Evolutionary conservation across 1,284 basidiomycete genomes (phyloP).

Genomic region (Trametes hirsuta): DNA sequence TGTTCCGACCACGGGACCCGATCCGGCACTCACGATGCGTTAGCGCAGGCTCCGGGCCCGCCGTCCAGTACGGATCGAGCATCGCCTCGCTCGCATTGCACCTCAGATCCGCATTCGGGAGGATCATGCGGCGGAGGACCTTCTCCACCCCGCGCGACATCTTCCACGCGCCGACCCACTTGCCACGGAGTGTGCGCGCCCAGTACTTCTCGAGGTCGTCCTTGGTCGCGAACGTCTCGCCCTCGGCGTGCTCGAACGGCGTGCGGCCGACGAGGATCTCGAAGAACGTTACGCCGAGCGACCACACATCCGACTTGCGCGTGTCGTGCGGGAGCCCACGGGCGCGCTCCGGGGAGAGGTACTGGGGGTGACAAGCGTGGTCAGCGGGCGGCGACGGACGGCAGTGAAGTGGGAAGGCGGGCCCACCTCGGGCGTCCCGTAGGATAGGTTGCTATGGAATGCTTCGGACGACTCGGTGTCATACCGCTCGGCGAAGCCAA

Average conservation of each 20-base stretch:
- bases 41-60: constrained; percentile 17
- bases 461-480: constrained; percentile 60
- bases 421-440: constrained; percentile 86
- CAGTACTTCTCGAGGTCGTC: constrained; percentile 86
- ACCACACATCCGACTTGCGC: constrained; percentile 91
- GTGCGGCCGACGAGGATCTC: constrained; percentile 90
- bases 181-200: constrained; percentile 76
- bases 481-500: constrained; percentile 89
- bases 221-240: constrained; percentile 81
- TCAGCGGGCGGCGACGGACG: neutral
- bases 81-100: constrained; percentile 69
- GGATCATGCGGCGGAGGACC: constrained; percentile 75
- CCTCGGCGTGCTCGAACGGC: constrained; percentile 85
- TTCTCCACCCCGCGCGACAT: constrained; percentile 70
- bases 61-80: constrained; percentile 68
- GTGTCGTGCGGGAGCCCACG: constrained; percentile 88
- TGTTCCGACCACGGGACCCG: neutral
- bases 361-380: constrained; percentile 46
- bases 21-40: constrained; percentile 30
- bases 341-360: constrained; percentile 88
- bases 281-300: constrained; percentile 90
- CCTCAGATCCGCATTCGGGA: constrained; percentile 73
- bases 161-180: constrained; percentile 83
- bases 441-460: constrained; percentile 83
- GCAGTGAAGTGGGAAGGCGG: neutral